Percentiles rank a stretch among this genome's conserved stretches.
Evolutionary conservation across 208 protist species (phyloP).

Genomic region (Trypanosoma rangeli): DNA sequence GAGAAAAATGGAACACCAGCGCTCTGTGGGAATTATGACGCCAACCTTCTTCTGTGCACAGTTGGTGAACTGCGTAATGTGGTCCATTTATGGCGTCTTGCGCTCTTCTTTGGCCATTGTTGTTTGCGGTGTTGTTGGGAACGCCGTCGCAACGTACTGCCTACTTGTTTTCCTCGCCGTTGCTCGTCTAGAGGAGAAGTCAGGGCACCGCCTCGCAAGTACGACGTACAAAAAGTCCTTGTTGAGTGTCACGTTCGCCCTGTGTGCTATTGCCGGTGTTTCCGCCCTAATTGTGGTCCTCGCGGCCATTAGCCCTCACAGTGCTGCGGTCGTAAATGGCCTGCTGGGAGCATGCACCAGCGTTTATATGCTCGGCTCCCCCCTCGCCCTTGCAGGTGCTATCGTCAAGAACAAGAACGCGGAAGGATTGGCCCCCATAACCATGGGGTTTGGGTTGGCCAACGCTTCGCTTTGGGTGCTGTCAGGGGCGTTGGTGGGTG

Average conservation of each 20-base stretch:
- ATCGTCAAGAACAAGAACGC: too few species aligned
- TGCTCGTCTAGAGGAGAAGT: constrained; percentile 47
- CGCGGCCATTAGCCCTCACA: too few species aligned
- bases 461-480: too few species aligned
- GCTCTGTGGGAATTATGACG: constrained; percentile 48
- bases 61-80: constrained; percentile 61
- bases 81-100: constrained; percentile 61
- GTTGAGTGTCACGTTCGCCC: constrained; percentile 18
- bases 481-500: too few species aligned
- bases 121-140: constrained; percentile 54
- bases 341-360: too few species aligned
- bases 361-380: too few species aligned
- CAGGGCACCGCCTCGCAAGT: constrained; percentile 31
- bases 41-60: constrained; percentile 72
- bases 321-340: too few species aligned
- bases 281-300: too few species aligned
- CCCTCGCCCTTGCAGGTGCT: too few species aligned
- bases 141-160: constrained; percentile 53
- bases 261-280: constrained; percentile 10
- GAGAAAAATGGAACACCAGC: constrained; percentile 35
- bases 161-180: constrained; percentile 55
- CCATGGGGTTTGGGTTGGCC: too few species aligned
- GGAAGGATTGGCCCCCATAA: too few species aligned
- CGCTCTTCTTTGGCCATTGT: too few species aligned
- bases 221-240: constrained; percentile 42